Evolutionary conservation across 2,329 filamentous ascomycete species (phyloP).

Genomic region (Fusarium sp.): DNA sequence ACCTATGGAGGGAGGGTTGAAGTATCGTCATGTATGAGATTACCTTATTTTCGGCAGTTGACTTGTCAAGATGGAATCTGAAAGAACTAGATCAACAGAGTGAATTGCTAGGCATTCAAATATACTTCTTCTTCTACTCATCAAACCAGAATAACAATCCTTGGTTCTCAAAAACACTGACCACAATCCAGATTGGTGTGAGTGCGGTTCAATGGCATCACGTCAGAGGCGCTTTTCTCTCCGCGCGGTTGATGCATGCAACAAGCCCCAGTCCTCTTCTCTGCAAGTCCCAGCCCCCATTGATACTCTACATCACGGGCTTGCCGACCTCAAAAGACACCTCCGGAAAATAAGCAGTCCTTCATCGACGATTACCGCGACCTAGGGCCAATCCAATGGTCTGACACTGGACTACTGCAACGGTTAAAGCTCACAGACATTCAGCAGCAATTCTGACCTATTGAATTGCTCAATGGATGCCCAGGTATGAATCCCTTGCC

Average conservation of each 20-base stretch:
- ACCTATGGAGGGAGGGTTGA: not conserved
- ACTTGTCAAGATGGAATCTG: not conserved
- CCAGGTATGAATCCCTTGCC: constrained; percentile 5
- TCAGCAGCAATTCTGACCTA: constrained; percentile 19
- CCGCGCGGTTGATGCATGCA: constrained; percentile 36
- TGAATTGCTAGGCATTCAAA: not conserved
- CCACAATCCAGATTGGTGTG: constrained; percentile 1
- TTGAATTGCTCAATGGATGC: constrained; percentile 13
- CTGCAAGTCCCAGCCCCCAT: constrained; percentile 28
- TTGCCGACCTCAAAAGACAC: constrained; percentile 3
- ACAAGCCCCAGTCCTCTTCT: constrained; percentile 9
- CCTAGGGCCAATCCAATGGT: not conserved
- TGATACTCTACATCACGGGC: constrained; percentile 35
- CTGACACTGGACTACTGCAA: constrained; percentile 17
- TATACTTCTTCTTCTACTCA: not conserved
- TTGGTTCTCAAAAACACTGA: not conserved
- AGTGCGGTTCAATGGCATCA: constrained; percentile 12
- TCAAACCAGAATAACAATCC: not conserved
- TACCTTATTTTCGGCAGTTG: not conserved
- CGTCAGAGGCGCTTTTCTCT: constrained; percentile 33
- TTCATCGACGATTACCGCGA: constrained; percentile 29
- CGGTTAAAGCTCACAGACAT: constrained; percentile 9
- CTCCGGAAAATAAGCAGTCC: constrained; percentile 20
- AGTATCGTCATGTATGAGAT: not conserved
- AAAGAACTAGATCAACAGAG: not conserved